These are phyloP conservation scores for Fraxinus floribunda DNA, from an alignment of 305 asterid species.

Conservation along the genomic window DNA sequence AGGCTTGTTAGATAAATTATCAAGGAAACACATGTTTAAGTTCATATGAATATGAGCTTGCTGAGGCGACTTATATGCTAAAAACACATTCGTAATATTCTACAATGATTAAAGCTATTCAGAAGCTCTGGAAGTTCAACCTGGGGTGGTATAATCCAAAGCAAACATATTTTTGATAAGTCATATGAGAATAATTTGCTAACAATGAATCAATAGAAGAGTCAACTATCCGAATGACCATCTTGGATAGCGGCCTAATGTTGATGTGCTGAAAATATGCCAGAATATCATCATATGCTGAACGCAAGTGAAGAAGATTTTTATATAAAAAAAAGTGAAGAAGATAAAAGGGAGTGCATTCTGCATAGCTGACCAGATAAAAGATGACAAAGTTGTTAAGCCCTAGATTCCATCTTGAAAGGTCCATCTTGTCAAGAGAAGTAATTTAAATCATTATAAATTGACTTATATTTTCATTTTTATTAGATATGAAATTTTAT, in stretches of 20 bases:
- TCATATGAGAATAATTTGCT: slow-evolving; percentile 1
- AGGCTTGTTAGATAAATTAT: slow-evolving; percentile 14
- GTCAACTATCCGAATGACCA: neutral
- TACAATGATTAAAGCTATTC: slow-evolving; percentile 1
- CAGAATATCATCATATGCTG: slow-evolving; percentile 8
- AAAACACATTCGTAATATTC: slow-evolving; percentile 4
- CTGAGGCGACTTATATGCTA: neutral
- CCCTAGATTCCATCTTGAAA: neutral
- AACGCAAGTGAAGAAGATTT: neutral
- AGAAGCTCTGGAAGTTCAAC: slow-evolving; percentile 21
- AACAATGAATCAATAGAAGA: slow-evolving; percentile 8
- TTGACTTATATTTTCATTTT: neutral
- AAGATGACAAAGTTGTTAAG: neutral
- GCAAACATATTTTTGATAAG: slow-evolving; percentile 1
- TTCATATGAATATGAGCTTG: slow-evolving; percentile 7
- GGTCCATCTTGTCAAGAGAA: too few relatives aligned
- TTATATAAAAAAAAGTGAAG: neutral
- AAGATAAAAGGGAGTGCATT: slow-evolving; percentile 7
- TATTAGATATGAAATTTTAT: neutral
- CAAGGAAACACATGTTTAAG: slow-evolving; percentile 17
- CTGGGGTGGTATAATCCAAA: slow-evolving; percentile 13
- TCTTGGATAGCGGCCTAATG: slow-evolving; percentile 1
- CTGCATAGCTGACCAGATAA: neutral
- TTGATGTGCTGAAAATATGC: slow-evolving; percentile 8
- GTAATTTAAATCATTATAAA: too few relatives aligned